Evolutionary conservation across 768 basidiomycete species (phyloP).

Genomic region (Boletus barrowsii): DNA sequence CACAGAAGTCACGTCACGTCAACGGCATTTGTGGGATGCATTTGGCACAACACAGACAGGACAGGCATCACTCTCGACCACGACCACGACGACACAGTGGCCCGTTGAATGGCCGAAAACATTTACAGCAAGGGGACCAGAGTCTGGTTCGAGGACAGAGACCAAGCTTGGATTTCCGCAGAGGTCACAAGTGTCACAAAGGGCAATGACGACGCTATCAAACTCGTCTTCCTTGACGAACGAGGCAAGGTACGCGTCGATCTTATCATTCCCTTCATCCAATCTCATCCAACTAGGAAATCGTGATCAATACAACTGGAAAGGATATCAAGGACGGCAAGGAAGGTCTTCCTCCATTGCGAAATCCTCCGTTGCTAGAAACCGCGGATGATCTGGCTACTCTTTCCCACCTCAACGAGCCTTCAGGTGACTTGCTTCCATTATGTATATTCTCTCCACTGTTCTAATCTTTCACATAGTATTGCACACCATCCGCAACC

Average conservation of each 20-base stretch:
- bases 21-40: background rate
- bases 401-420: slow-evolving; percentile 96
- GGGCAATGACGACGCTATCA: slow-evolving; percentile 69
- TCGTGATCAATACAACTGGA: slow-evolving; percentile 70
- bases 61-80: slow-evolving; percentile 12
- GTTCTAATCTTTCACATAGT: slow-evolving; percentile 45
- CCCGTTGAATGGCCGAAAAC: slow-evolving; percentile 85
- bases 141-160: slow-evolving; percentile 93
- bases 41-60: background rate
- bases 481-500: slow-evolving; percentile 93
- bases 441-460: too few species aligned
- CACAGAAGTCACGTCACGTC: slow-evolving; percentile 26
- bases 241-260: slow-evolving; percentile 72
- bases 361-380: slow-evolving; percentile 95
- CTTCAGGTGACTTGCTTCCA: slow-evolving; percentile 63
- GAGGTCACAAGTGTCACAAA: slow-evolving; percentile 70
- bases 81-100: slow-evolving; percentile 23
- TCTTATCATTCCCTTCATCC: slow-evolving; percentile 2
- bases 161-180: slow-evolving; percentile 90
- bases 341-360: slow-evolving; percentile 83
- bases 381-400: slow-evolving; percentile 98
- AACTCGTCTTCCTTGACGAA: slow-evolving; percentile 84
- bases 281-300: slow-evolving; percentile 52
- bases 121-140: slow-evolving; percentile 88
- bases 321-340: slow-evolving; percentile 79